A percentile compares a stretch with the other conserved stretches of the same genome.
phyloP scores from a whole-genome alignment of 202 grass and related monocot species.

The Sporobolus alterniflorus region DNA sequence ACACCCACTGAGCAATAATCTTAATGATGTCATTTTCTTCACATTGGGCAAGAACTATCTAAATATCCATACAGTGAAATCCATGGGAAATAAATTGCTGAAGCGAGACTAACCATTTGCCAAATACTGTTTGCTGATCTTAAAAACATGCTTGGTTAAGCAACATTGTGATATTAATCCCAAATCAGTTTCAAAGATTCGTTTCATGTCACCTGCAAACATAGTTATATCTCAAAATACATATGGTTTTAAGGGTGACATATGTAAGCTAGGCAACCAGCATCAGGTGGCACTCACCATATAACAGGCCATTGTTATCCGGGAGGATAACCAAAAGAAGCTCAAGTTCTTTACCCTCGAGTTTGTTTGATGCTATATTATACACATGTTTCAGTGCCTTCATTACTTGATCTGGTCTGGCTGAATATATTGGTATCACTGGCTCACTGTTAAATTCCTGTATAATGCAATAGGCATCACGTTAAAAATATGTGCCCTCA shows the following conservation, averaged over 20 bases:
- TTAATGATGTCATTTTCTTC: neutral
- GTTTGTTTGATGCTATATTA: conserved; percentile 76
- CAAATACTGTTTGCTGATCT: conserved; percentile 96
- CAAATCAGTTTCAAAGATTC: conserved; percentile 98
- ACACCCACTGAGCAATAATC: neutral
- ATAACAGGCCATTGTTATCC: conserved; percentile 94
- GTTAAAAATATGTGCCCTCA: neutral
- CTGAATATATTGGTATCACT: conserved; percentile 85
- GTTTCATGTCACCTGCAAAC: conserved; percentile 90
- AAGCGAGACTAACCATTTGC: conserved; percentile 76
- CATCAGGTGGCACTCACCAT: conserved; percentile 52
- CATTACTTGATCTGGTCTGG: conserved; percentile 87
- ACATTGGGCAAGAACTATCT: neutral
- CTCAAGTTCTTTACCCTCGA: conserved; percentile 95
- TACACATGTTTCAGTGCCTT: conserved; percentile 93
- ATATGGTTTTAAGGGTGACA: neutral
- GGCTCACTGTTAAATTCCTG: conserved; percentile 95
- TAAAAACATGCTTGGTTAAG: conserved; percentile 98
- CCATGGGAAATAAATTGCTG: conserved; percentile 11
- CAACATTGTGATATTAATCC: conserved; percentile 96
- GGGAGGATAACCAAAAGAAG: conserved; percentile 94
- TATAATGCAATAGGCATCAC: conserved; percentile 3
- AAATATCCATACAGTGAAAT: conserved; percentile 29
- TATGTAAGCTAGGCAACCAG: conserved; percentile 13
- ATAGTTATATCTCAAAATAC: neutral